These are phyloP conservation scores for Fusarium decemcellulare DNA, from an alignment of 2,329 filamentous ascomycete genomes.

Conservation along the genomic window DNA sequence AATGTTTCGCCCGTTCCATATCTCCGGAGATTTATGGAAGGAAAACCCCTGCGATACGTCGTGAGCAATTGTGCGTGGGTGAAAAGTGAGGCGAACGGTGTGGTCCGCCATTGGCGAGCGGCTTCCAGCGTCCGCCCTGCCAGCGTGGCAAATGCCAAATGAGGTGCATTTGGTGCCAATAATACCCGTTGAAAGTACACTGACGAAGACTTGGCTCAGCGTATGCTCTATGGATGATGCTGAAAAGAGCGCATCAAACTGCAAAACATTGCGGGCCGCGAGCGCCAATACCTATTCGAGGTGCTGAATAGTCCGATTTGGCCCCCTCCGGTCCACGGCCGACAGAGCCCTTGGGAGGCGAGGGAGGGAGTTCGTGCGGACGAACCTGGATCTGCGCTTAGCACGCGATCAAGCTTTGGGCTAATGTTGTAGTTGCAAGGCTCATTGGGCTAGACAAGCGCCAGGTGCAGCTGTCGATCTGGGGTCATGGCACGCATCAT, in stretches of 20 bases:
- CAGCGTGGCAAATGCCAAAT: slow-evolving; percentile 48
- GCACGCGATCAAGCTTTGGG: slow-evolving; percentile 33
- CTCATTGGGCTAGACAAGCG: slow-evolving; percentile 40
- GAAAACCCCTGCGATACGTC: slow-evolving; percentile 44
- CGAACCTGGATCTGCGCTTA: slow-evolving; percentile 41
- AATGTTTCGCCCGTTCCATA: slow-evolving; percentile 43
- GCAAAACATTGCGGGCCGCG: slow-evolving; percentile 13
- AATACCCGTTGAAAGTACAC: slow-evolving; percentile 16
- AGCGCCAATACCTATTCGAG: slow-evolving; percentile 25
- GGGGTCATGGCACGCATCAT: slow-evolving; percentile 22
- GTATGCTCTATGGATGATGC: slow-evolving; percentile 13
- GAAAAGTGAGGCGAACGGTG: slow-evolving; percentile 49
- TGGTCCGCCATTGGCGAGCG: slow-evolving; percentile 45
- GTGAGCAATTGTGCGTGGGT: slow-evolving; percentile 31
- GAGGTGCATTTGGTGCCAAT: slow-evolving; percentile 39
- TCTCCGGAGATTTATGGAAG: slow-evolving; percentile 40
- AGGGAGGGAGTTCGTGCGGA: slow-evolving; percentile 14
- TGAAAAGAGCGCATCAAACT: slow-evolving; percentile 19
- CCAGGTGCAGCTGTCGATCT: slow-evolving; percentile 37
- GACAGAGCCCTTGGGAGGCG: not conserved
- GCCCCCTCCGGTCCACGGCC: not conserved
- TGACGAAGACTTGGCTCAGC: slow-evolving; percentile 13
- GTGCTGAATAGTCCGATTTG: not conserved
- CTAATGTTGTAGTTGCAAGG: slow-evolving; percentile 6
- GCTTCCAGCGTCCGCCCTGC: slow-evolving; percentile 44